These are phyloP conservation scores for Thuja plicata DNA, from an alignment of 83 land plant species.

Conservation along the genomic window DNA sequence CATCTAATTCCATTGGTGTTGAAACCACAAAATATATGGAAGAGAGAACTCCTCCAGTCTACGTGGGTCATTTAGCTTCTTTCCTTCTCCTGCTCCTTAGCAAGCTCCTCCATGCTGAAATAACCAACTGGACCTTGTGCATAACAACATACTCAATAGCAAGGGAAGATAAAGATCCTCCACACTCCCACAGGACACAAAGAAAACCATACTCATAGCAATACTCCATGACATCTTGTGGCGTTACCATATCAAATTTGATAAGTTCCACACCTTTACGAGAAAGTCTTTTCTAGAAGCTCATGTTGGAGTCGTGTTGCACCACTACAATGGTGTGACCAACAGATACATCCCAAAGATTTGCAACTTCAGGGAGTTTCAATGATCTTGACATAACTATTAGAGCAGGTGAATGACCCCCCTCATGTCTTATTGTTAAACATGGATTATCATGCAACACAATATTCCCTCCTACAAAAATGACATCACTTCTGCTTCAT, in stretches of 20 bases:
- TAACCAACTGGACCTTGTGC: too few species aligned
- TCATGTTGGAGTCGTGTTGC: conserved; percentile 83
- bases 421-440: conserved; percentile 95
- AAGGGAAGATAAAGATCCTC: conserved; percentile 86
- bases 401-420: conserved; percentile 79
- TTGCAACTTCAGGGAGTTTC: conserved; percentile 84
- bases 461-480: conserved; percentile 97
- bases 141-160: conserved; percentile 89
- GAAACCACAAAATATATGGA: too few species aligned
- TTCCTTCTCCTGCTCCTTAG: too few species aligned
- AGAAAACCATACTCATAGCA: conserved; percentile 91
- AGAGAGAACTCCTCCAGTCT: too few species aligned
- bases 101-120: too few species aligned
- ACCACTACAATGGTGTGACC: conserved; percentile 88
- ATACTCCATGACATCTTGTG: conserved; percentile 89
- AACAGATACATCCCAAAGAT: conserved; percentile 81
- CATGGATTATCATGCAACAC: conserved; percentile 96
- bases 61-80: too few species aligned
- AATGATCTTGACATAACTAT: too few species aligned
- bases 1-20: too few species aligned
- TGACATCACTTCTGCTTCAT: conserved; percentile 91
- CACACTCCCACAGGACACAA: conserved; percentile 96
- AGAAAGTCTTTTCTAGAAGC: conserved; percentile 72
- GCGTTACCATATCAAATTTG: conserved; percentile 91
- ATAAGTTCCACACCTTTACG: conserved; percentile 93